Base-by-base conservation (phyloP, 1,284 basidiomycete genomes). In the Boletus sp. region DNA sequence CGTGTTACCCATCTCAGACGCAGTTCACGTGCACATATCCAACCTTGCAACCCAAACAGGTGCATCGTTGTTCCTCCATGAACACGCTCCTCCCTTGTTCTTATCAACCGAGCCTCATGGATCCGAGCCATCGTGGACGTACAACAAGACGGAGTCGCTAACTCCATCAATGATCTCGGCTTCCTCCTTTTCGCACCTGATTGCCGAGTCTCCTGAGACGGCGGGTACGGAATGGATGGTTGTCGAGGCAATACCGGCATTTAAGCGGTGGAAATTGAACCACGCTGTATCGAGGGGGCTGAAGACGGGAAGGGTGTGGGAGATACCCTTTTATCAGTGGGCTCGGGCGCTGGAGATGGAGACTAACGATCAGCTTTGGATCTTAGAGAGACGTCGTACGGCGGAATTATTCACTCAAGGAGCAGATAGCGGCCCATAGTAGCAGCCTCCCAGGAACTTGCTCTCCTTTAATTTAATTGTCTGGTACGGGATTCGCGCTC, bases 41-140 rank as follows among this genome's bases (percentile, higher is more conserved):
- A 89, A 92, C 55, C 76, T 89, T 25, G 86, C 91, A 1, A 85
- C 91, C 1, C 94, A 96, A 71, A 94, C 90, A 0, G 94, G 95
- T 8, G 89, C 91, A 4, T 90, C 90, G 0, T 80, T 94, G 38
- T 96, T 96, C 73, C 81, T 88, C 6, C 90, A 94, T 51, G 72
- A 78, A 12, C 74, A 88, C 52, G 65, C 81, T 0, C 72, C 77
- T 5, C 83, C 85, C 49, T 56, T 69, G 36, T 50, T 63, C 35
- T 33, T 55, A 17, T 14, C 42, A n/a, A 39, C 41, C 14, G 49
- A 46, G 32, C 25, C 42, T 46, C 33, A 42, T 34, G 25, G 33
- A 20, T 9, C 33, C 10, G 27, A 26, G 10, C 12, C 26, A 14
- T 40, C 59, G 22, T 91, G 88, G 85, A 70, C 67, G 23, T 93